Evolutionary conservation across 2,329 filamentous ascomycete species (phyloP).

Genomic region (Pseudogymnoascus sp.): DNA sequence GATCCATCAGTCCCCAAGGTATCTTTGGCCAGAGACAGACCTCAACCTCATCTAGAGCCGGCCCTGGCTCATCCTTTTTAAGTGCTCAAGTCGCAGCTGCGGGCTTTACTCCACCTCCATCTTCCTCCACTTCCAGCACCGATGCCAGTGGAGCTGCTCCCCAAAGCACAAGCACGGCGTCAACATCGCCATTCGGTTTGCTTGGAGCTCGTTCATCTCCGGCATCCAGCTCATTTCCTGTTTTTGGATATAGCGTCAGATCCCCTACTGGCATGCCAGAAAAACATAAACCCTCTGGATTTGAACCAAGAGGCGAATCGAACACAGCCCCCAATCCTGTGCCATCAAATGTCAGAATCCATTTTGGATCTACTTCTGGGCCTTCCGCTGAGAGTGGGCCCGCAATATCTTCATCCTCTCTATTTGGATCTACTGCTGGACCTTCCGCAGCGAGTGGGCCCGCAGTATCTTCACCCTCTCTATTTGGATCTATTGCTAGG

Average conservation of each 20-base stretch:
- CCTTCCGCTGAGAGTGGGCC: no score
- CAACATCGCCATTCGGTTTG: neutral
- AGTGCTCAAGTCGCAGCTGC: neutral
- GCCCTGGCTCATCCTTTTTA: neutral
- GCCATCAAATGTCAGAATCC: neutral
- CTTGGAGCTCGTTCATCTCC: neutral
- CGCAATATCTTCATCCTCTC: no score
- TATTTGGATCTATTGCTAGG: no score
- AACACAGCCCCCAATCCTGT: neutral
- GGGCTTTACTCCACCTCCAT: conserved; percentile 15
- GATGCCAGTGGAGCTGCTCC: conserved; percentile 30
- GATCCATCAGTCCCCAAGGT: neutral
- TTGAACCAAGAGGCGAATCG: neutral
- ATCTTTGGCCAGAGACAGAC: neutral
- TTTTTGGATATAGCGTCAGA: neutral
- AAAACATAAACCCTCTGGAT: neutral
- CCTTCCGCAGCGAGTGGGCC: neutral
- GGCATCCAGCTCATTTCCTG: neutral
- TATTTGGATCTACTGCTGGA: neutral
- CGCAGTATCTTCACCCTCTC: neutral
- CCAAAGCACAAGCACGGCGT: neutral
- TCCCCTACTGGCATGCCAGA: neutral
- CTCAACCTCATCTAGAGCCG: neutral
- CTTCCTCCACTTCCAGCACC: conserved; percentile 35
- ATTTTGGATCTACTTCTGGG: no score